These are phyloP conservation scores for Macadamia integrifolia DNA, from an alignment of 164 flowering plant genomes.

Conservation along the genomic window DNA sequence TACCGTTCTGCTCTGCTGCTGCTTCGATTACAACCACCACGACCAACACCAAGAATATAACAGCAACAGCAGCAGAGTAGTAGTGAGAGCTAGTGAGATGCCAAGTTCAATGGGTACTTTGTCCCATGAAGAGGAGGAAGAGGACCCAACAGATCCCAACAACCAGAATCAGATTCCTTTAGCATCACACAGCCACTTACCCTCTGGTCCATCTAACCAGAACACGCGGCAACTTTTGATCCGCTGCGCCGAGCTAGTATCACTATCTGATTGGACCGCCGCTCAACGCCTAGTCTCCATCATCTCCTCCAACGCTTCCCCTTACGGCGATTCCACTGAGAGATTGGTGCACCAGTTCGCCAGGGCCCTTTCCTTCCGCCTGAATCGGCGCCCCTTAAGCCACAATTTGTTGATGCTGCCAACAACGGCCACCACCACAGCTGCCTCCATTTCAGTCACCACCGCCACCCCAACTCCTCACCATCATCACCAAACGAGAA, in stretches of 20 bases:
- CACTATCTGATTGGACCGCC: conserved; percentile 54
- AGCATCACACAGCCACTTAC: conserved; percentile 12
- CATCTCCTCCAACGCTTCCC: conserved; percentile 54
- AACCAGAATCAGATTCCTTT: conserved; percentile 4
- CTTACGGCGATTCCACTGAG: conserved; percentile 74
- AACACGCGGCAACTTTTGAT: conserved; percentile 56
- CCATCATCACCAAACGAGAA: neutral
- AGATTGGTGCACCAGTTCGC: conserved; percentile 59
- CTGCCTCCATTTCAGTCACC: too few species aligned
- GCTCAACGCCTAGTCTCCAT: conserved; percentile 56
- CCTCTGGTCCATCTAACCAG: conserved; percentile 27
- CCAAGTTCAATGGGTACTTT: conserved; percentile 22
- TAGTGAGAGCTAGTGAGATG: conserved; percentile 15
- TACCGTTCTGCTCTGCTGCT: neutral
- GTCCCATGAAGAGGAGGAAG: conserved; percentile 34
- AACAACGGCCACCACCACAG: neutral
- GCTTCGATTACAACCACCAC: too few species aligned
- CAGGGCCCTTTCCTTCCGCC: conserved; percentile 55
- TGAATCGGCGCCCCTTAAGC: conserved; percentile 20
- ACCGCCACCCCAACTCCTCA: neutral
- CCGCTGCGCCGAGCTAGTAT: conserved; percentile 62
- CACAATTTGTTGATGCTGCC: too few species aligned
- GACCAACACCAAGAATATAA: too few species aligned
- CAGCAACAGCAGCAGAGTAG: too few species aligned
- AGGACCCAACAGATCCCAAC: conserved; percentile 18